Evolutionary conservation across 345 rosid genomes (phyloP), one percentile per base, ranked within the genome.

Genomic region (Sisymbrium irio): DNA sequence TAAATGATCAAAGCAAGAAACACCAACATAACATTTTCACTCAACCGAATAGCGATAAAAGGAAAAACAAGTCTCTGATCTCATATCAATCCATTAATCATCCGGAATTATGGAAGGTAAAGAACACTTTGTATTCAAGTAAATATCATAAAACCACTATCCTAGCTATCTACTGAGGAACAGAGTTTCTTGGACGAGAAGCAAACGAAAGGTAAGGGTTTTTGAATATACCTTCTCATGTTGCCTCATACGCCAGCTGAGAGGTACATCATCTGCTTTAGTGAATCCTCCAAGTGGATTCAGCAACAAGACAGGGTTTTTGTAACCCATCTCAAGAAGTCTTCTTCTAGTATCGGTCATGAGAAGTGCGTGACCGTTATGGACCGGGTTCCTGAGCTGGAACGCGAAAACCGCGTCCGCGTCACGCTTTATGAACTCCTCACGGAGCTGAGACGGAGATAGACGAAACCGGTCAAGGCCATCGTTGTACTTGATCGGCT

Each of bases 371-470:
- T 93, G 98, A 17, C 98, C 98, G 69, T 93, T 93, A 63, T 93
- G 98, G 3, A 93, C 98, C 30, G 98, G 98, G 59, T 93, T 93
- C 76, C 98, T 89, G 0, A 93, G 85, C 89, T 93, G 98, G 75
- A 93, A 93, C 11, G 97, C 98, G 81, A 93, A 94, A 60, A 94
- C 96, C 3, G 98, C 98, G 72, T 94, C 98, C 0, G 98, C 97
- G 62, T 92, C 83, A 15, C 98, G 89, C 84, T 77, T 88, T 0
- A 62, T 78, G 46, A 94, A 91, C 85, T 94, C 97, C 35, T 85
- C 78, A 0, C 96, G 90, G 19, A 94, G 93, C 71, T 88, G 82
- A 3, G 91, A 81, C 13, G 98, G 98, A n/a, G 98, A 94, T 37
- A 91, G 49, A 35, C 98, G 85, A 58, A 84, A 94, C 66, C 84